Evolutionary conservation across 352 stramenopile species (phyloP).

Genomic region (Bremia lactucae): DNA sequence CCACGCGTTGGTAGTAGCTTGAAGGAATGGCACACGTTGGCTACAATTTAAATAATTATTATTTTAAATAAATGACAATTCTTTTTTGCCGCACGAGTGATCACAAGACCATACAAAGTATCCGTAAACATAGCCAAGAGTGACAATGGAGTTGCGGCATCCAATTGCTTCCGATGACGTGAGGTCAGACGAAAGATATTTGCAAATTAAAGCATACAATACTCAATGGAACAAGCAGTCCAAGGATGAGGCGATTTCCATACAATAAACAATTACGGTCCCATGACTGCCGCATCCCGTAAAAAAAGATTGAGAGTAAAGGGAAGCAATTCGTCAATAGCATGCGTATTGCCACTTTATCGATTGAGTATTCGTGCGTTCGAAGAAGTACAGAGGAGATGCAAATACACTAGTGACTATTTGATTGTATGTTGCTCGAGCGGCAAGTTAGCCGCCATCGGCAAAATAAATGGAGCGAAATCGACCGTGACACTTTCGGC

Average conservation of each 20-base stretch:
- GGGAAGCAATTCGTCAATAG: constrained; percentile 78
- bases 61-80: constrained; percentile 25
- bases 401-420: constrained; percentile 46
- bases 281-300: constrained; percentile 66
- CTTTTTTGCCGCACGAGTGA: constrained; percentile 49
- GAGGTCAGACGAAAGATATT: constrained; percentile 56
- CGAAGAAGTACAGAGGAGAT: constrained; percentile 58
- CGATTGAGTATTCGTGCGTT: constrained; percentile 68
- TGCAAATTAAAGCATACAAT: constrained; percentile 62
- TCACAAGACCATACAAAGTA: constrained; percentile 52
- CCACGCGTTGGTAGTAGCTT: constrained; percentile 66
- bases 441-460: constrained; percentile 60
- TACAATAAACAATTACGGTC: no score
- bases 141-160: constrained; percentile 65
- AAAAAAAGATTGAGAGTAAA: constrained; percentile 87
- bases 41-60: constrained; percentile 50
- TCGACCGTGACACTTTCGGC: constrained; percentile 62
- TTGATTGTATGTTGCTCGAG: constrained; percentile 42
- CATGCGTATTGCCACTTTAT: constrained; percentile 73
- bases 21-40: constrained; percentile 70
- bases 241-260: constrained; percentile 58
- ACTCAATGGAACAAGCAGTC: constrained; percentile 63
- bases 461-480: constrained; percentile 80
- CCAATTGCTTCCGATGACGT: constrained; percentile 57
- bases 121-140: constrained; percentile 63